Conservation (phyloP, 495 filamentous ascomycete genomes). For the Neurospora sublineolata region DNA sequence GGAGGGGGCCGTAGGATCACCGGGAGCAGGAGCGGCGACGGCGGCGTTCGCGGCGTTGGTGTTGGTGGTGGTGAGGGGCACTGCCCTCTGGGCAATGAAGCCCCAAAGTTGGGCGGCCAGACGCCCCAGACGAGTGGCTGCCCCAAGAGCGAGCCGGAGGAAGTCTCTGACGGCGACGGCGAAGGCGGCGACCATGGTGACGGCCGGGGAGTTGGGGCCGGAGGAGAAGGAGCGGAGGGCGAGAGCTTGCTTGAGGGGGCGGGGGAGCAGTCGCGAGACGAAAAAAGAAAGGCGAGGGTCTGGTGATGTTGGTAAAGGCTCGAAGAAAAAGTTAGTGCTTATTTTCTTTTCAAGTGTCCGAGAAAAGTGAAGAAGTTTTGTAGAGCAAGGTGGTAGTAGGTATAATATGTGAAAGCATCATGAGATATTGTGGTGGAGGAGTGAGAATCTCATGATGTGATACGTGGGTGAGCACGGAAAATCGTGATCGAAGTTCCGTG, state of each 20-base stretch:
- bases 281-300: neutral
- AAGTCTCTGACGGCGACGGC: neutral
- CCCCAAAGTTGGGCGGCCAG: neutral
- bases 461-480: neutral
- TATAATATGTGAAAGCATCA: neutral
- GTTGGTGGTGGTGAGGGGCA: neutral
- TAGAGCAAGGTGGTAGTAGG: neutral
- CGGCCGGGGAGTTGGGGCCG: neutral
- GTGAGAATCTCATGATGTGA: neutral
- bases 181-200: neutral
- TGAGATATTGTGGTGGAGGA: neutral
- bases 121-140: neutral
- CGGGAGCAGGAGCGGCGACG: neutral
- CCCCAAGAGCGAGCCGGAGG: no score
- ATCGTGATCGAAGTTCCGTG: neutral
- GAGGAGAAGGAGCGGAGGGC: neutral
- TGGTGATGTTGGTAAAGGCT: neutral
- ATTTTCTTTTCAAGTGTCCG: neutral
- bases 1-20: neutral
- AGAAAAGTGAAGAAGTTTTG: neutral
- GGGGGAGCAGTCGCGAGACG: neutral
- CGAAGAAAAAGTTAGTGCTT: neutral
- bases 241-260: neutral
- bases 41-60: neutral
- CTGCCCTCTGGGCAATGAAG: neutral